Percentiles rank a stretch among this genome's conserved stretches.
These are phyloP conservation scores for Nitzschia inconspicua DNA, from an alignment of 108 stramenopile genomes.

Conservation along the genomic window DNA sequence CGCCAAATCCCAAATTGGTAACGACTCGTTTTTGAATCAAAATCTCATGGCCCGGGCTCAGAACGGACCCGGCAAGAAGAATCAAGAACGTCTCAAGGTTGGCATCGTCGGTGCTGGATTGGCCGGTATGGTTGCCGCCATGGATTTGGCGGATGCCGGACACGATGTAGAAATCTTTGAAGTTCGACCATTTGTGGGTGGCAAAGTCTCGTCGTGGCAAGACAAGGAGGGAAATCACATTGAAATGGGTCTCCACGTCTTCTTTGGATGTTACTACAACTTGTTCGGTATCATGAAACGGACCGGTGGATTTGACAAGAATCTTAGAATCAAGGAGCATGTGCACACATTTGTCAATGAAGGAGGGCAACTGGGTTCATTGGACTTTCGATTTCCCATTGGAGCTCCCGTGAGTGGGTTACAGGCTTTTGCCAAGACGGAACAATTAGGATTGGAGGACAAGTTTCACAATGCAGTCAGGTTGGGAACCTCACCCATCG, in stretches of 20 bases:
- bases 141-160: constrained; percentile 95
- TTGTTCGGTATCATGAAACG: constrained; percentile 97
- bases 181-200: constrained; percentile 88
- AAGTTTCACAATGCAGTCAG: constrained; percentile 92
- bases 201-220: constrained; percentile 91
- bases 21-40: constrained; percentile 84
- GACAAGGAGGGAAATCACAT: constrained; percentile 98
- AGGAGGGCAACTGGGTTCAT: constrained; percentile 79
- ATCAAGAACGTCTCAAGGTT: constrained; percentile 78
- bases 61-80: constrained; percentile 81
- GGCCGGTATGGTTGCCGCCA: constrained; percentile 93
- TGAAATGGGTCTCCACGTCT: constrained; percentile 97
- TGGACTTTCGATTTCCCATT: constrained; percentile 93
- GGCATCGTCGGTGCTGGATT: constrained; percentile 93
- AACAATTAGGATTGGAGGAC: constrained; percentile 83
- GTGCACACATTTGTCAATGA: constrained; percentile 93
- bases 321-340: constrained; percentile 92
- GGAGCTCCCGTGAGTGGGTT: constrained; percentile 93
- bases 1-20: constrained; percentile 80
- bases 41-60: constrained; percentile 85
- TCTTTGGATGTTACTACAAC: constrained; percentile 98
- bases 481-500: constrained; percentile 91
- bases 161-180: constrained; percentile 96
- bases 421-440: constrained; percentile 89
- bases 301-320: constrained; percentile 84